Evolutionary conservation across 2,329 filamentous ascomycete species (phyloP).

Genomic region (Colletotrichum simmondsii): DNA sequence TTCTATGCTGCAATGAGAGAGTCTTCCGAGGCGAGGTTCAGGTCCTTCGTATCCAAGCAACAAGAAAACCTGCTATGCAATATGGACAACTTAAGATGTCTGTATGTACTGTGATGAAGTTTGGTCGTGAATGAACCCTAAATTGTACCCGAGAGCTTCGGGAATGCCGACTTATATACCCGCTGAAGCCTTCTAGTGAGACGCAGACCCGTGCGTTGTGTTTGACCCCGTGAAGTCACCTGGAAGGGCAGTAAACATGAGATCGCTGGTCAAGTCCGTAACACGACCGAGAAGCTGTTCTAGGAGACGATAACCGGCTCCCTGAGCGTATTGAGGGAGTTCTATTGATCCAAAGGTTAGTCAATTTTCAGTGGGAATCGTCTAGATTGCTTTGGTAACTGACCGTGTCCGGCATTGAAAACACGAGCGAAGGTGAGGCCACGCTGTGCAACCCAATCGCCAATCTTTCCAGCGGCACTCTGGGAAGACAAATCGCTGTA

Average conservation of each 20-base stretch:
- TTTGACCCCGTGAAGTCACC: conserved; percentile 8
- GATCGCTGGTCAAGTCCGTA: background rate
- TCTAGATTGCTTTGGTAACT: background rate
- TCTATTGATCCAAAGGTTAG: background rate
- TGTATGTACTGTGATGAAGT: too few relatives aligned
- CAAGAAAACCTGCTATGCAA: too few relatives aligned
- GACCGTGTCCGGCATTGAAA: conserved; percentile 12
- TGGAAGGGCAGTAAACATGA: conserved; percentile 14
- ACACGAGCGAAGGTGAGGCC: conserved; percentile 17
- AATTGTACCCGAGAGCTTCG: too few relatives aligned
- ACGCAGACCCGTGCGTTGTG: background rate
- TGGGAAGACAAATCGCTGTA: conserved; percentile 18
- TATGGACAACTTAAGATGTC: too few relatives aligned
- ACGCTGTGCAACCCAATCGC: conserved; percentile 21
- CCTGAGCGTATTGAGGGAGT: conserved; percentile 10
- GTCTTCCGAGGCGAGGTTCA: too few relatives aligned
- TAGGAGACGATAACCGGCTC: conserved; percentile 4
- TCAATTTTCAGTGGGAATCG: too few relatives aligned
- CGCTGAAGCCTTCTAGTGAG: background rate
- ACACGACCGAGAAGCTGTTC: conserved; percentile 21
- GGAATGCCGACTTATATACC: too few relatives aligned
- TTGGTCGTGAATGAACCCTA: too few relatives aligned
- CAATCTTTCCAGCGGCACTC: conserved; percentile 18
- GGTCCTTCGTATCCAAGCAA: too few relatives aligned
- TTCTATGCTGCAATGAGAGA: too few relatives aligned